Percentiles rank a stretch among this genome's conserved stretches.
Conservation (phyloP, 129 eudicot genomes). For the Centaurea solstitialis region DNA sequence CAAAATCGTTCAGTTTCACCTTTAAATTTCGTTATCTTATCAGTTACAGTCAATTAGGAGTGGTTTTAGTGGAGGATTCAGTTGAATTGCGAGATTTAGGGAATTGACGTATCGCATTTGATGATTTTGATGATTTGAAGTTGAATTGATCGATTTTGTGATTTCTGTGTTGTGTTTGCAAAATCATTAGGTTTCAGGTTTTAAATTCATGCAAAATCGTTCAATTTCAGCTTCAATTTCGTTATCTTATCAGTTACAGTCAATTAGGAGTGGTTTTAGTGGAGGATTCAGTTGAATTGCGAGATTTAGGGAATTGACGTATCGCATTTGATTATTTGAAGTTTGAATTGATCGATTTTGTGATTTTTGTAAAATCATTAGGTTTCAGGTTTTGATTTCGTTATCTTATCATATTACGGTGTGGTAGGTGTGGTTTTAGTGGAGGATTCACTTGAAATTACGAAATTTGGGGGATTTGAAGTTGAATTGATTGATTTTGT, state of each 20-base stretch:
- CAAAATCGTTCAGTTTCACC: not conserved
- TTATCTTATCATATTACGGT: too few species aligned
- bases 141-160: too few species aligned
- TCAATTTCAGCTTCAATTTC: not conserved
- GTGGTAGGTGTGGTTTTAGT: too few species aligned
- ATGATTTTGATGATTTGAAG: not conserved
- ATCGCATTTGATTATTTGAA: too few species aligned
- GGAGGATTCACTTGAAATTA: too few species aligned
- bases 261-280: not conserved
- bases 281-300: conserved; percentile 10
- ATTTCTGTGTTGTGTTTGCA: too few species aligned
- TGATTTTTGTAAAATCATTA: too few species aligned
- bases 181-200: too few species aligned
- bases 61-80: conserved; percentile 2
- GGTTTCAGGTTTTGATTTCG: too few species aligned
- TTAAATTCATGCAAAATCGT: not conserved
- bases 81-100: conserved; percentile 11
- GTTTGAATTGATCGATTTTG: too few species aligned
- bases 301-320: conserved; percentile 9
- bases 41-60: not conserved
- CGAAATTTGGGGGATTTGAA: too few species aligned
- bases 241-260: not conserved
- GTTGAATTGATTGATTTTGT: too few species aligned
- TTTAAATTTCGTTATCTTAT: not conserved
- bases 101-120: not conserved